Evolutionary conservation across 202 grass and related monocot genomes (phyloP).

Genomic region (Dendrocalamus latiflorus): DNA sequence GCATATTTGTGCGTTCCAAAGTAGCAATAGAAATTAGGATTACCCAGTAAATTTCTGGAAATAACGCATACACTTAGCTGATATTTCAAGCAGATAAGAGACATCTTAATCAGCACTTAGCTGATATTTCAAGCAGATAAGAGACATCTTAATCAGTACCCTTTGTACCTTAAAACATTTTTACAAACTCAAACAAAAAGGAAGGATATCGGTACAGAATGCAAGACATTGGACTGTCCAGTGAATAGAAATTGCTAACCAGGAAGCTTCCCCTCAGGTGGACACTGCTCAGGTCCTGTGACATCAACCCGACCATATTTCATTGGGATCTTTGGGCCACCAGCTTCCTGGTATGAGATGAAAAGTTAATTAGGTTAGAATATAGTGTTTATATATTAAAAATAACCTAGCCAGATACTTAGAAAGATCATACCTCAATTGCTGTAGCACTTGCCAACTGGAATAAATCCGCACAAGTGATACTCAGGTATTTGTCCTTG

Average conservation of each 20-base stretch:
- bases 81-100: no score
- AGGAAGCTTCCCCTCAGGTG: conserved; percentile 87
- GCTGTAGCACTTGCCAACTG: conserved; percentile 96
- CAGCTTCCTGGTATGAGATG: conserved; percentile 66
- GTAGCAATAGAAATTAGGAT: neutral
- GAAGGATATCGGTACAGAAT: neutral
- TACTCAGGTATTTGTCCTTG: conserved; percentile 68
- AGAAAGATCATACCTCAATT: conserved; percentile 68
- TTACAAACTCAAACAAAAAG: neutral
- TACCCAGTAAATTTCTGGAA: conserved; percentile 1
- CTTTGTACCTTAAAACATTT: neutral
- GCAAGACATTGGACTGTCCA: neutral
- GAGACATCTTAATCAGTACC: neutral
- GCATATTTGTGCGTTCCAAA: neutral
- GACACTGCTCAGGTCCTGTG: conserved; percentile 85
- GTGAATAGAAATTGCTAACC: conserved; percentile 40
- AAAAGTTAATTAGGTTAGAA: neutral
- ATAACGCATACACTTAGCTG: neutral
- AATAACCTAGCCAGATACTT: conserved; percentile 13
- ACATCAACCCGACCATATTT: conserved; percentile 88
- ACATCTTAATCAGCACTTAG: no score
- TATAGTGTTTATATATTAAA: neutral
- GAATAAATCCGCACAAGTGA: conserved; percentile 87
- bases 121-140: no score
- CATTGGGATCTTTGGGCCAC: conserved; percentile 90